Evolutionary conservation across 2,329 filamentous ascomycete genomes (phyloP).

Genomic region (Chaetoscypha palmicola): DNA sequence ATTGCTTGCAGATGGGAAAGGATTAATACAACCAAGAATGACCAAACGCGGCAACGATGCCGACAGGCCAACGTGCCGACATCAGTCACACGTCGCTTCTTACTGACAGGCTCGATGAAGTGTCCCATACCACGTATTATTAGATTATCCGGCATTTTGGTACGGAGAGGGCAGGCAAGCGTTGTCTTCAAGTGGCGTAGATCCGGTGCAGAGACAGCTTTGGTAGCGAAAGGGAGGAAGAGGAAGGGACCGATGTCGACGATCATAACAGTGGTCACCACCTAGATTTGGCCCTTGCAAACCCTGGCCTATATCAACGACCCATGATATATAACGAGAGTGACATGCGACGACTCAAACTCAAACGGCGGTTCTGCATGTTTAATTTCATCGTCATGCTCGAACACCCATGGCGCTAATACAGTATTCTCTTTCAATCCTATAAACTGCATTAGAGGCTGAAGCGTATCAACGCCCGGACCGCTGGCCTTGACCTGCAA

Average conservation of each 20-base stretch:
- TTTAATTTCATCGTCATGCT: slow-evolving; percentile 9
- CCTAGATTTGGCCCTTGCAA: not conserved
- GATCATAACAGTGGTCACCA: slow-evolving; percentile 12
- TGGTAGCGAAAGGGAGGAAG: slow-evolving; percentile 17
- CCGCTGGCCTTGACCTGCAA: not conserved
- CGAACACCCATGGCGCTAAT: not conserved
- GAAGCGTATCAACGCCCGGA: slow-evolving; percentile 1
- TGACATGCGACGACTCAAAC: not conserved
- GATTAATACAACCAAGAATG: not conserved
- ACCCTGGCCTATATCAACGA: not conserved
- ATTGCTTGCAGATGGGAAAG: not conserved
- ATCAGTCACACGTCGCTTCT: not conserved
- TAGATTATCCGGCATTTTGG: slow-evolving; percentile 20
- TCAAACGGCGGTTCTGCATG: slow-evolving; percentile 4
- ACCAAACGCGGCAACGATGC: not conserved
- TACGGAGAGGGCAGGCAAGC: slow-evolving; percentile 17
- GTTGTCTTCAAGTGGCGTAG: slow-evolving; percentile 15
- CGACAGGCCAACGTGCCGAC: not conserved
- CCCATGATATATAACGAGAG: slow-evolving; percentile 16
- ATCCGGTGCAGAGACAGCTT: slow-evolving; percentile 11
- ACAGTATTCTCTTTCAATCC: not conserved
- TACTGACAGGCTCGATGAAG: not conserved
- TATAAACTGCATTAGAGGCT: slow-evolving; percentile 5
- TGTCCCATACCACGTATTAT: not conserved
- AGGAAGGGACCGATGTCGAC: slow-evolving; percentile 10